Percentiles rank a stretch among this genome's conserved stretches.
These are phyloP conservation scores for Albifimbria verrucaria DNA, from an alignment of 2,329 filamentous ascomycete species.

Conservation along the genomic window DNA sequence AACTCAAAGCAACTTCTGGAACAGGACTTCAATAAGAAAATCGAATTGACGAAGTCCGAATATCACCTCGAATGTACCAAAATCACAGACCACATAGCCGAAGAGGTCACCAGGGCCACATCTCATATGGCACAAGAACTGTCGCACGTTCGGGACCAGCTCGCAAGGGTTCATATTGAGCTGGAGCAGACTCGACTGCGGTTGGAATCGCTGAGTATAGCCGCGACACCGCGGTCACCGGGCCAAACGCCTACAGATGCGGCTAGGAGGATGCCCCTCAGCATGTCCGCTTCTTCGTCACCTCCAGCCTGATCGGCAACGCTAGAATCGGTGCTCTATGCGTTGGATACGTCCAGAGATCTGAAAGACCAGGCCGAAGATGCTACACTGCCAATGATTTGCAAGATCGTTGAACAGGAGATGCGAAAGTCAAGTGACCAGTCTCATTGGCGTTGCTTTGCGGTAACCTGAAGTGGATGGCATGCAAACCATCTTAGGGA, in stretches of 20 bases:
- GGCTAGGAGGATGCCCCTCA: conserved; percentile 2
- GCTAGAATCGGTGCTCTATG: conserved; percentile 4
- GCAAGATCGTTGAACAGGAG: conserved; percentile 3
- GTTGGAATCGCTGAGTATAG: neutral
- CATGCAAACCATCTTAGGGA: conserved; percentile 3
- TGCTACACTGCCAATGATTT: neutral
- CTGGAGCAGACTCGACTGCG: conserved; percentile 3
- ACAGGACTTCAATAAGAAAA: neutral
- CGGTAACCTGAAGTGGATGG: conserved; percentile 4
- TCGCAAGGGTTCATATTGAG: conserved; percentile 3
- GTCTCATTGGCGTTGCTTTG: conserved; percentile 2
- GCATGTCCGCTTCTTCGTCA: neutral
- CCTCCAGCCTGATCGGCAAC: conserved; percentile 1
- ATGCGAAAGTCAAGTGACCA: conserved; percentile 2
- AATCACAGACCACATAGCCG: conserved; percentile 3
- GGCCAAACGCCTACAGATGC: conserved; percentile 1
- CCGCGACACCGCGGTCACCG: neutral
- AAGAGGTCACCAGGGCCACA: conserved; percentile 2
- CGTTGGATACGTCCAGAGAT: conserved; percentile 4
- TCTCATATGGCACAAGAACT: conserved; percentile 5
- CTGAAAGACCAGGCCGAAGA: conserved; percentile 4
- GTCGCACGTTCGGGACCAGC: conserved; percentile 3
- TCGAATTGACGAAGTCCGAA: conserved; percentile 2
- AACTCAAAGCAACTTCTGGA: neutral
- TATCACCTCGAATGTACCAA: conserved; percentile 5